phyloP scores from a whole-genome alignment of 805 yeast genomes.

The Zygotorulaspora florentina region DNA sequence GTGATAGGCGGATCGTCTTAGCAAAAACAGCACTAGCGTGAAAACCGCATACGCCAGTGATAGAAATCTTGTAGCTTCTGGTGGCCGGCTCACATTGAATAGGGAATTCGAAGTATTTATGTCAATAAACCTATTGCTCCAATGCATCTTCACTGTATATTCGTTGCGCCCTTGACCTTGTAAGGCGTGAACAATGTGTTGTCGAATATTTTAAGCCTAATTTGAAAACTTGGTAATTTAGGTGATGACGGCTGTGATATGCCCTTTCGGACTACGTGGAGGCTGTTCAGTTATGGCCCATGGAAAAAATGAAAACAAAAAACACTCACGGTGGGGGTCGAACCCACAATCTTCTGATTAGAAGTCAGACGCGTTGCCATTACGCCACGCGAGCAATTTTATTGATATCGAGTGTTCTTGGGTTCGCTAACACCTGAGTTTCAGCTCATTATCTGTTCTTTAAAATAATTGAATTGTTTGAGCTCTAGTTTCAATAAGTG shows the following conservation, averaged over 20 bases:
- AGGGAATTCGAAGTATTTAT: slow-evolving; percentile 21
- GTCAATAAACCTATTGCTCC: slow-evolving; percentile 17
- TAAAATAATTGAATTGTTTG: too few species aligned
- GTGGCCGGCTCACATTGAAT: slow-evolving; percentile 29
- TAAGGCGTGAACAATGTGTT: too few species aligned
- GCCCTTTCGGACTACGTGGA: too few species aligned
- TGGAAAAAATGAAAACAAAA: slow-evolving; percentile 7
- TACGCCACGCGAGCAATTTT: slow-evolving; percentile 48
- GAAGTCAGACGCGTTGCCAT: slow-evolving; percentile 57
- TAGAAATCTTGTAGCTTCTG: slow-evolving; percentile 47
- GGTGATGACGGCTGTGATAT: too few species aligned
- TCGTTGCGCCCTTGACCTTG: background rate
- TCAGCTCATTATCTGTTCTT: too few species aligned
- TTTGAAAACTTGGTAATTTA: too few species aligned
- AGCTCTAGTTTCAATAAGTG: too few species aligned
- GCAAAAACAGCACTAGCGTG: slow-evolving; percentile 40
- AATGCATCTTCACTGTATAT: slow-evolving; percentile 14
- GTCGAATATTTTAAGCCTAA: too few species aligned
- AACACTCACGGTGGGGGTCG: slow-evolving; percentile 54
- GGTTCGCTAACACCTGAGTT: too few species aligned
- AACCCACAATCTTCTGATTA: slow-evolving; percentile 53
- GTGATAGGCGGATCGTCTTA: slow-evolving; percentile 40
- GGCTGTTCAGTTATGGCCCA: background rate
- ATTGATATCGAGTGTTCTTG: background rate
- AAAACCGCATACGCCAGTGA: slow-evolving; percentile 39